A percentile compares a stretch with the other conserved stretches of the same genome.
These are phyloP conservation scores for Penicillium dipodomyicola DNA, from an alignment of 495 filamentous ascomycete genomes.

Conservation along the genomic window DNA sequence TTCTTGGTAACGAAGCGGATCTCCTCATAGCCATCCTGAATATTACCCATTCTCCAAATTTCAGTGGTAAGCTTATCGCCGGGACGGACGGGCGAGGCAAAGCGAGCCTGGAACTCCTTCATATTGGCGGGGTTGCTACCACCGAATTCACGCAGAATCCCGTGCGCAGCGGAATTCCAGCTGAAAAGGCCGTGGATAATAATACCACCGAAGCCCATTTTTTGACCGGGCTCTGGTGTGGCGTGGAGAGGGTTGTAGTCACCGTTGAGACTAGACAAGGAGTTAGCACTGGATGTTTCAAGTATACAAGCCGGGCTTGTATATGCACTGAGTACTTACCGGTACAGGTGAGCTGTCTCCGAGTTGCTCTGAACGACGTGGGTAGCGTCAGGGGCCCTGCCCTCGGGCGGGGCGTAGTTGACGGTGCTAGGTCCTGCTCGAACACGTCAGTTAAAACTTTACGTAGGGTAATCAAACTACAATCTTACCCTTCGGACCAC, in stretches of 20 bases:
- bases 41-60: slow-evolving; percentile 54
- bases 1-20: slow-evolving; percentile 69
- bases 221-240: slow-evolving; percentile 73
- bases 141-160: slow-evolving; percentile 67
- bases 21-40: slow-evolving; percentile 70
- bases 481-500: slow-evolving; percentile 73
- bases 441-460: background rate
- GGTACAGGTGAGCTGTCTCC: slow-evolving; percentile 73
- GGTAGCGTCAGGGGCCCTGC: slow-evolving; percentile 70
- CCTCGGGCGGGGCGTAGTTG: slow-evolving; percentile 71
- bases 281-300: slow-evolving; percentile 6
- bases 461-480: background rate
- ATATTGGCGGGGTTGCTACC: slow-evolving; percentile 75
- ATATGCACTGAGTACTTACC: slow-evolving; percentile 32
- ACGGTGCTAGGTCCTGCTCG: slow-evolving; percentile 60
- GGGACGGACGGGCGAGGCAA: slow-evolving; percentile 77
- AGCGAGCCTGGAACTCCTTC: slow-evolving; percentile 82
- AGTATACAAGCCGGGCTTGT: background rate
- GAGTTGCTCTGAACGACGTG: slow-evolving; percentile 63
- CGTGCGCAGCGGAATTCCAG: slow-evolving; percentile 79
- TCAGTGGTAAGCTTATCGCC: slow-evolving; percentile 55
- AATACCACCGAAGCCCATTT: slow-evolving; percentile 86
- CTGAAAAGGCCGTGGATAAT: slow-evolving; percentile 88
- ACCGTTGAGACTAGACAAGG: slow-evolving; percentile 62
- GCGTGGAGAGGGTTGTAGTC: slow-evolving; percentile 92